Conservation (phyloP, 2,329 filamentous ascomycete species). For the Ascochyta rabiei region DNA sequence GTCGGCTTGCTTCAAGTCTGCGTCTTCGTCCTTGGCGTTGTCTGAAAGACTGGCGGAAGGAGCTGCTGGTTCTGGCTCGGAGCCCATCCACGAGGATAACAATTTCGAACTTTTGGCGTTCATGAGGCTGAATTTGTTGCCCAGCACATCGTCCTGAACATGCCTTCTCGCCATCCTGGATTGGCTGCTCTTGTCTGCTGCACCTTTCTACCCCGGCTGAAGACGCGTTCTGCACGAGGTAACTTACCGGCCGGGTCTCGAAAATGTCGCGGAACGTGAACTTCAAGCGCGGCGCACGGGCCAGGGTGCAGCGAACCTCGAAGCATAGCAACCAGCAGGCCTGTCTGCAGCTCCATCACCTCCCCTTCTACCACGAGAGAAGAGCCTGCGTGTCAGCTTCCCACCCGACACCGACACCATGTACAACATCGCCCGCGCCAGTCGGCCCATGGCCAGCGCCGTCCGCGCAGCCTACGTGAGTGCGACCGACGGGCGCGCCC, state of each 20-base stretch:
- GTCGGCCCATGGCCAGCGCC: slow-evolving; percentile 76
- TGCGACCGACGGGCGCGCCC: slow-evolving; percentile 24
- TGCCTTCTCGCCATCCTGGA: slow-evolving; percentile 41
- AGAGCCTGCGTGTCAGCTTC: slow-evolving; percentile 35
- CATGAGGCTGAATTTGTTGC: slow-evolving; percentile 60
- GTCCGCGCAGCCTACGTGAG: slow-evolving; percentile 78
- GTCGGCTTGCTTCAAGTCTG: slow-evolving; percentile 62
- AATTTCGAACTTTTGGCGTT: slow-evolving; percentile 61
- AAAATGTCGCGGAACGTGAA: slow-evolving; percentile 28
- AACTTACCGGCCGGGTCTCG: slow-evolving; percentile 36
- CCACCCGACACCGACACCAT: slow-evolving; percentile 64
- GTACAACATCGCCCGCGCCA: slow-evolving; percentile 80
- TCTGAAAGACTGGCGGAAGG: slow-evolving; percentile 47
- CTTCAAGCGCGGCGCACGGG: background rate
- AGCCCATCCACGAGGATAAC: slow-evolving; percentile 63
- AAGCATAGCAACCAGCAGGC: slow-evolving; percentile 27
- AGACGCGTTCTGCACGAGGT: slow-evolving; percentile 12
- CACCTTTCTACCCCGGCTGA: slow-evolving; percentile 4
- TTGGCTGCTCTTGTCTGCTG: slow-evolving; percentile 1
- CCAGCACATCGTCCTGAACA: slow-evolving; percentile 59
- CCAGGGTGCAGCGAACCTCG: slow-evolving; percentile 29
- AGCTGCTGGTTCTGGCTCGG: slow-evolving; percentile 45
- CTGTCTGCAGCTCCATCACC: slow-evolving; percentile 30
- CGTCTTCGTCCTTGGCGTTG: slow-evolving; percentile 54
- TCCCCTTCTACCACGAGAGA: slow-evolving; percentile 19